phyloP scores from a whole-genome alignment of 345 rosid species.

The Populus simonii region DNA sequence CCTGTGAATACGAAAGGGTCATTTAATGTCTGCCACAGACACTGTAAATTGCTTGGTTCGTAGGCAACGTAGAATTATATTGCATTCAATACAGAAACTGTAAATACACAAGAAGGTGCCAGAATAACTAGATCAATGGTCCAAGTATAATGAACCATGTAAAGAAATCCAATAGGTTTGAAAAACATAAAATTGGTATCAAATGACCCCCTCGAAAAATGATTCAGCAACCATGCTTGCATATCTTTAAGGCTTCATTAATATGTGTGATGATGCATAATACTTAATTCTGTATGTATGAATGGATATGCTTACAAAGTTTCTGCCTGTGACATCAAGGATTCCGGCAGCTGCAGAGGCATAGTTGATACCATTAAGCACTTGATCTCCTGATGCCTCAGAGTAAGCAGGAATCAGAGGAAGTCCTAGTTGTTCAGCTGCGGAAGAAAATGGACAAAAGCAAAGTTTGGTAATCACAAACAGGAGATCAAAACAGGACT shows the following conservation, averaged over 20 bases:
- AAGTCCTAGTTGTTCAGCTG: slow-evolving; percentile 77
- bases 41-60: background rate
- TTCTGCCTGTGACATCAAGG: slow-evolving; percentile 83
- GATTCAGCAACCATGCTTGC: background rate
- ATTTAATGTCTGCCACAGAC: background rate
- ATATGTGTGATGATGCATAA: background rate
- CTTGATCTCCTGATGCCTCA: slow-evolving; percentile 69
- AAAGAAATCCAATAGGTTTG: background rate
- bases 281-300: background rate
- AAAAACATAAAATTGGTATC: background rate
- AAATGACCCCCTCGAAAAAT: background rate
- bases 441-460: slow-evolving; percentile 16
- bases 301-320: slow-evolving; percentile 56
- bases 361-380: slow-evolving; percentile 83
- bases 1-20: slow-evolving; percentile 1
- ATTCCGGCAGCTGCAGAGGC: slow-evolving; percentile 99
- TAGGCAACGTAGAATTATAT: background rate
- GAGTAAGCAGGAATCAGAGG: slow-evolving; percentile 82
- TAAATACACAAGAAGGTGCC: background rate
- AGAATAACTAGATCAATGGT: background rate
- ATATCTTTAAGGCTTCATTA: background rate
- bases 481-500: background rate
- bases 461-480: background rate
- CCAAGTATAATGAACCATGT: background rate
- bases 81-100: background rate